phyloP scores from a whole-genome alignment of 768 basidiomycete species.

The Baorangia bicolor region DNA sequence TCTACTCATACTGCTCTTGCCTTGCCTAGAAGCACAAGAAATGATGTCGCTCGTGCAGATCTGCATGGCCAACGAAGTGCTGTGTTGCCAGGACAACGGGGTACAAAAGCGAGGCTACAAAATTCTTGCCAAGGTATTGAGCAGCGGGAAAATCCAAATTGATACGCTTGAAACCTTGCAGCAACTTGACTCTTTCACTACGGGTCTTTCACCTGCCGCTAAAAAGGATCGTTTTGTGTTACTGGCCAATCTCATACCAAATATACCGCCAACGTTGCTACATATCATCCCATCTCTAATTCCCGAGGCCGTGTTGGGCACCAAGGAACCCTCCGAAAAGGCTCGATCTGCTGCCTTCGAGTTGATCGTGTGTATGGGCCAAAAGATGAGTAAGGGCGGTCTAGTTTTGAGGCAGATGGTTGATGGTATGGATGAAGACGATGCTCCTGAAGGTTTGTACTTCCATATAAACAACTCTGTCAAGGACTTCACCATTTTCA shows the following conservation, averaged over 20 bases:
- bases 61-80: slow-evolving; percentile 64
- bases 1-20: slow-evolving; percentile 80
- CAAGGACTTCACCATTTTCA: slow-evolving; percentile 4
- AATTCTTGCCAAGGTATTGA: slow-evolving; percentile 72
- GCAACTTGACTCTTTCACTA: slow-evolving; percentile 61
- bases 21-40: slow-evolving; percentile 64
- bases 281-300: slow-evolving; percentile 87
- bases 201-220: slow-evolving; percentile 74
- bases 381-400: slow-evolving; percentile 88
- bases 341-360: slow-evolving; percentile 89
- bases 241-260: slow-evolving; percentile 63
- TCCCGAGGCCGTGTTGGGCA: slow-evolving; percentile 91
- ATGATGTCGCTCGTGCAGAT: slow-evolving; percentile 63
- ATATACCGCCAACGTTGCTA: slow-evolving; percentile 66
- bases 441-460: slow-evolving; percentile 40
- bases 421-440: slow-evolving; percentile 81
- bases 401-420: slow-evolving; percentile 73
- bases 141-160: slow-evolving; percentile 53
- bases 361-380: slow-evolving; percentile 85
- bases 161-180: slow-evolving; percentile 61
- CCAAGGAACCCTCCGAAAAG: slow-evolving; percentile 96
- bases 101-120: slow-evolving; percentile 97
- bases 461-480: neutral
- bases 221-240: slow-evolving; percentile 92
- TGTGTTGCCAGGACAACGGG: slow-evolving; percentile 77